Evolutionary conservation across 2,329 filamentous ascomycete species (phyloP).

Genomic region (Fusarium sp.): DNA sequence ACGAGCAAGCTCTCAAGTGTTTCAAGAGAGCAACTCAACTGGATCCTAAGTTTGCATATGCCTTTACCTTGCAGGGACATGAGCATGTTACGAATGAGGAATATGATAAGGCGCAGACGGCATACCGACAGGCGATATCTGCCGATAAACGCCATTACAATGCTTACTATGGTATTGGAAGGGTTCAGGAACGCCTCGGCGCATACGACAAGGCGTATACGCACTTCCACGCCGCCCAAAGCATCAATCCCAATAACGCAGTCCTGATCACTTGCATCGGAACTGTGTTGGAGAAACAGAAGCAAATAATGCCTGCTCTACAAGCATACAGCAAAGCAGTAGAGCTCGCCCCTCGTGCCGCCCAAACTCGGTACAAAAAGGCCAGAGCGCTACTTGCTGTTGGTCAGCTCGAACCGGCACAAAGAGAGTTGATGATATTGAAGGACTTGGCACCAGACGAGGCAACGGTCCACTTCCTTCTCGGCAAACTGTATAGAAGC

Average conservation of each 20-base stretch:
- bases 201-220: conserved; percentile 91
- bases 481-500: conserved; percentile 84
- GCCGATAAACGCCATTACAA: conserved; percentile 94
- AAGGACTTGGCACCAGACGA: conserved; percentile 94
- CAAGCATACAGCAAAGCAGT: conserved; percentile 85
- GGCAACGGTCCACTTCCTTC: conserved; percentile 93
- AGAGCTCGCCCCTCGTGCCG: conserved; percentile 82
- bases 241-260: conserved; percentile 93
- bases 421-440: conserved; percentile 86
- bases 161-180: conserved; percentile 92
- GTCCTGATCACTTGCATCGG: conserved; percentile 95
- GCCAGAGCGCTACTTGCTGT: conserved; percentile 87
- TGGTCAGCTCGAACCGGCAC: conserved; percentile 75
- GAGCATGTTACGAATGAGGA: conserved; percentile 97
- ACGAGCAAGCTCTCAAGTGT: conserved; percentile 92
- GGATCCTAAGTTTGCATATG: conserved; percentile 91
- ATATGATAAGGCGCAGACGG: conserved; percentile 90
- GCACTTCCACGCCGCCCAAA: conserved; percentile 88
- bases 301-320: conserved; percentile 82
- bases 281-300: conserved; percentile 87
- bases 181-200: conserved; percentile 89
- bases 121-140: conserved; percentile 87
- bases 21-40: conserved; percentile 95
- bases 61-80: conserved; percentile 94
- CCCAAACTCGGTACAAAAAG: conserved; percentile 92